phyloP scores from a whole-genome alignment of 106 monocot species.

The Narthecium ossifragum region DNA sequence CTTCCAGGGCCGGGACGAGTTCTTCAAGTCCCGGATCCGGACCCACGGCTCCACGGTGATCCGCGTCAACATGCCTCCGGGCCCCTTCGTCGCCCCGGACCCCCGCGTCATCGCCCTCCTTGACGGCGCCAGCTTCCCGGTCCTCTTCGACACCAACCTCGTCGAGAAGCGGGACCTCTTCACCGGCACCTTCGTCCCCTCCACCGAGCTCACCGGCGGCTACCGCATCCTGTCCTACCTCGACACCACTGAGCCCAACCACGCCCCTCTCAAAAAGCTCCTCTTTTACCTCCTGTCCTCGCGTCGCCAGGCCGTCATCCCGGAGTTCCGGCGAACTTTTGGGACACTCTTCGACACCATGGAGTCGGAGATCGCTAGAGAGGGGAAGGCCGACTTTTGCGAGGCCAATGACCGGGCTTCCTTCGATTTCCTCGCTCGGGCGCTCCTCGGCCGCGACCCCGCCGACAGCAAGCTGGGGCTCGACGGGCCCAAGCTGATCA shows the following conservation, averaged over 20 bases:
- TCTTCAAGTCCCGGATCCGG: constrained; percentile 54
- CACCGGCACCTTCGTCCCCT: constrained; percentile 90
- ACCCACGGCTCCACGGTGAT: constrained; percentile 67
- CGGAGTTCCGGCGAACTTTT: constrained; percentile 61
- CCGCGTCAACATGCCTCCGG: constrained; percentile 87
- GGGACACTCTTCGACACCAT: constrained; percentile 43
- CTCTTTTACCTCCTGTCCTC: constrained; percentile 64
- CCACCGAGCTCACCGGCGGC: constrained; percentile 71
- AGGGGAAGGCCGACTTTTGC: constrained; percentile 69
- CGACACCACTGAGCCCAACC: constrained; percentile 82
- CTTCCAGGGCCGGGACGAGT: constrained; percentile 61
- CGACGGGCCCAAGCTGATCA: constrained; percentile 58
- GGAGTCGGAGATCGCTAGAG: constrained; percentile 39
- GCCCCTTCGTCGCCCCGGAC: constrained; percentile 56
- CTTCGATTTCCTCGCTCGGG: constrained; percentile 56
- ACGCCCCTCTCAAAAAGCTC: constrained; percentile 63
- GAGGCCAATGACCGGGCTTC: constrained; percentile 50
- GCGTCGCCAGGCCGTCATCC: constrained; percentile 40
- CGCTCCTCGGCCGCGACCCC: constrained; percentile 52
- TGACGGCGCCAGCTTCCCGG: constrained; percentile 76
- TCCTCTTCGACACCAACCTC: constrained; percentile 78
- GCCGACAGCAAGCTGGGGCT: constrained; percentile 29
- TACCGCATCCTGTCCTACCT: constrained; percentile 80
- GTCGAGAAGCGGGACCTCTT: constrained; percentile 90
- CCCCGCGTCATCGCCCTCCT: constrained; percentile 77